Evolutionary conservation across 2,329 filamentous ascomycete genomes (phyloP), one percentile per base, ranked within the genome.

Genomic region (Hymenoscyphus infarciens): DNA sequence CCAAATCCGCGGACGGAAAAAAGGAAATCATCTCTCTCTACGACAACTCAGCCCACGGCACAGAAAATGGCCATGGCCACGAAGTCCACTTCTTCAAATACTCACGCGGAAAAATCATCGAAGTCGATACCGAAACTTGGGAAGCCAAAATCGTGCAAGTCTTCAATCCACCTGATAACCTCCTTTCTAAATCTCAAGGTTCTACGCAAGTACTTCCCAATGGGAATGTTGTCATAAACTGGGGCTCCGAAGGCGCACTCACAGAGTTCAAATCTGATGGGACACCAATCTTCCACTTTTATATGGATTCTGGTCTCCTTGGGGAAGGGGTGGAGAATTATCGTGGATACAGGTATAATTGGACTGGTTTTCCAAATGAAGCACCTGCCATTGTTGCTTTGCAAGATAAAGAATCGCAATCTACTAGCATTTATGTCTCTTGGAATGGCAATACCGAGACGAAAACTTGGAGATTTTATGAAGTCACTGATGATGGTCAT

Each of bases 381-480:
- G 70, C 69, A 1, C 76, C 77, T 1, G 74, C 75, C 0, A 72
- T 77, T 16, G 71, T 75, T 5, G 77, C 77, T 3, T 74, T 74
- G 52, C 62, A 63, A 8, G 63, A 67, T 11, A 73, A 74, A 3
- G 64, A 70, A 6, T 35, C 33, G 8, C 68, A 69, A 1, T 68
- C 66, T 25, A 73, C 70, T 8, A 76, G 72, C 64, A 73, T 75
- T 8, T 86, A 82, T 70, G 82, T 84, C 1, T 83, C 80, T 4
- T 83, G 81, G 81, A 83, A 83, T 62, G 81, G 81, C 4, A 80
- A 80, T 56, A 83, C 80, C 0, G 77, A 79, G 68, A 79, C 78
- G 0, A 72, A 68, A 2, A 49, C 61, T 3, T 83, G 83, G 84
- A 75, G 77, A 29, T 83, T 85, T 67, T 77, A 76, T 3, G 68